Evolutionary conservation across 2,329 filamentous ascomycete genomes (phyloP).

Genomic region (Fusarium veterinarium): DNA sequence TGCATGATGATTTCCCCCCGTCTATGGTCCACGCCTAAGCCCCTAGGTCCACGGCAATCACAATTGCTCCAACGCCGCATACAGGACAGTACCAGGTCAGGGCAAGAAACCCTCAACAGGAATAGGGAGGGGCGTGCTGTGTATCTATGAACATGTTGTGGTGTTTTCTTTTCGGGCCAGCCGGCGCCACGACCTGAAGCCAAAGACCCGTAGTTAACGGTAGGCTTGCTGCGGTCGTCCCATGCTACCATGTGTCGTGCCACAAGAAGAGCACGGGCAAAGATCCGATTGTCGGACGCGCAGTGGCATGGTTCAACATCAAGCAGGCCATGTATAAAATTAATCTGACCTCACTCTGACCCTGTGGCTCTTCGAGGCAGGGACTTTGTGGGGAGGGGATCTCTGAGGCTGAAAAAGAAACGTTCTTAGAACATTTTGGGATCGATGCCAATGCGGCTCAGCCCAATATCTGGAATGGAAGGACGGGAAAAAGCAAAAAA

Average conservation of each 20-base stretch:
- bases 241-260: conserved; percentile 43
- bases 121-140: conserved; percentile 21
- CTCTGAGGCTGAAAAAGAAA: conserved; percentile 44
- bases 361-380: conserved; percentile 1
- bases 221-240: conserved; percentile 36
- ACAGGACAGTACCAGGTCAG: conserved; percentile 1
- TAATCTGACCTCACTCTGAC: conserved; percentile 7
- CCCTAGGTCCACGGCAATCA: conserved; percentile 39
- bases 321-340: conserved; percentile 24
- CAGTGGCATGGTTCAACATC: conserved; percentile 13
- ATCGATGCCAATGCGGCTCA: conserved; percentile 40
- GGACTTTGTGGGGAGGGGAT: conserved; percentile 26
- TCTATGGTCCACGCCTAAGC: conserved; percentile 21
- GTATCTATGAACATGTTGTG: conserved; percentile 10
- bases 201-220: conserved; percentile 31
- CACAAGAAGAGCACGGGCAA: conserved; percentile 34
- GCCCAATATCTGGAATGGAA: conserved; percentile 38
- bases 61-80: conserved; percentile 10
- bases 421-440: conserved; percentile 28
- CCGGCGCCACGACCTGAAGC: conserved; percentile 38
- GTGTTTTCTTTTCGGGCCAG: conserved; percentile 24
- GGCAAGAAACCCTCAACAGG: conserved; percentile 21
- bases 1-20: conserved; percentile 30
- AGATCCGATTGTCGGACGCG: conserved; percentile 28
- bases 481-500: conserved; percentile 24